Evolutionary conservation across 345 rosid species (phyloP), one percentile per base, ranked within the genome.

Genomic region (Camelina sativa): DNA sequence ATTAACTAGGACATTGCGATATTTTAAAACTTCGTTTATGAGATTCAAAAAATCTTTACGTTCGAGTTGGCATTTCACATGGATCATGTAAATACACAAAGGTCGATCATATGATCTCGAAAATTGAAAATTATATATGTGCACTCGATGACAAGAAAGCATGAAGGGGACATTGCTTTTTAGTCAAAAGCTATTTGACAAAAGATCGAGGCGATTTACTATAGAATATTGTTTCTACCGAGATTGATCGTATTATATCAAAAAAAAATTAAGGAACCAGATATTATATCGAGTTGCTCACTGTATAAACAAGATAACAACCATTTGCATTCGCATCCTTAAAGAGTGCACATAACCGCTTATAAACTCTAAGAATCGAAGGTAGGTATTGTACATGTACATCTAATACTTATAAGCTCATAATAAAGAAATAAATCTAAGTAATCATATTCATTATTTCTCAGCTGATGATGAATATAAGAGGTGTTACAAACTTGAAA

Each of bases 71-170:
- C 59, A 25, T 25, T 54, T 28, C 37, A 55, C 37, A 13, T 55
- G 60, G 19, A 55, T 13, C 17, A 25, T 55, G 19, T 55, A 9
- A 8, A 20, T 51, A 51, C 55, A 51, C 10, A 19, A 51, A 51
- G 55, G 9, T 16, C 23, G 5, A 28, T 28, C 30, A 28, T 28
- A 48, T 17, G 2, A 48, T 51, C 13, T 10, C 7, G 16, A 12
- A 34, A 57, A 3, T 15, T 56, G 19, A 30, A n/a, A 30, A 34
- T 15, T 30, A 2, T 30, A 17, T 19, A 2, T 60, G 43, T 19
- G 64, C 43, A 59, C 25, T 59, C 3, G 19, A 3, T 59, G 44
- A 59, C 69, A 65, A 48, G 16, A 65, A 48, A 10, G 44, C 57
- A 5, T 46, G 40, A 34, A 65, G 17, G 17, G 9, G 44, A 19